Percentiles rank a stretch among this genome's conserved stretches.
Conservation (phyloP, 495 filamentous ascomycete species). For the Rostrohypoxylon terebratum region DNA sequence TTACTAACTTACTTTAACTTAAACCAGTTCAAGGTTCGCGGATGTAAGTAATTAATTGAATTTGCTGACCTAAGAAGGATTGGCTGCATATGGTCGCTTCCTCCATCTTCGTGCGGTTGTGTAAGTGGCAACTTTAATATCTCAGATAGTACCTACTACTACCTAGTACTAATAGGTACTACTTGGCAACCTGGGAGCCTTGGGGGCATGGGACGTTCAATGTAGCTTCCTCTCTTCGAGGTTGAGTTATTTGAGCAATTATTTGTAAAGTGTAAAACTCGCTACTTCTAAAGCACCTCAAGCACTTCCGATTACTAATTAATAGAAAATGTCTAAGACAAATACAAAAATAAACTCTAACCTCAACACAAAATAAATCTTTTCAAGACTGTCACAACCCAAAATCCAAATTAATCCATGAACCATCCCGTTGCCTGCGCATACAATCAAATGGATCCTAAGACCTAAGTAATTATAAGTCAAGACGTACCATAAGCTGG, state of each 20-base stretch:
- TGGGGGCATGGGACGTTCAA: neutral
- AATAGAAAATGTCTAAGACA: neutral
- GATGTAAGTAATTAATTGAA: constrained; percentile 1
- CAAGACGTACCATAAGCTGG: neutral
- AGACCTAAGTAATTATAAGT: neutral
- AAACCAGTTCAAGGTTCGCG: constrained; percentile 2
- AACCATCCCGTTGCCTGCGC: neutral
- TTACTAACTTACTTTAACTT: constrained; percentile 12
- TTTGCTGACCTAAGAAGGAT: constrained; percentile 12
- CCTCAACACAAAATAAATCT: neutral
- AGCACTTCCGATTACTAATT: neutral
- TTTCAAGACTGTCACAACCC: neutral
- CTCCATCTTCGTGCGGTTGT: neutral
- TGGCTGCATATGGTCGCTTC: neutral
- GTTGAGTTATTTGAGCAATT: no score
- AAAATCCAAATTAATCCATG: no score
- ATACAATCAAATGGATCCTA: no score
- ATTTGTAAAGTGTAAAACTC: neutral
- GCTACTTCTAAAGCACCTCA: neutral
- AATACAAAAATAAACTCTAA: neutral
- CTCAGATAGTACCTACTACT: no score
- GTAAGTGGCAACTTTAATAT: constrained; percentile 3
- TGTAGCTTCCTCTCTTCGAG: neutral
- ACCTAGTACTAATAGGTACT: no score
- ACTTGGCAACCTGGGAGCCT: no score